Evolutionary conservation across 768 basidiomycete species (phyloP).

Genomic region (Cystobasidiopsis lactophilus): DNA sequence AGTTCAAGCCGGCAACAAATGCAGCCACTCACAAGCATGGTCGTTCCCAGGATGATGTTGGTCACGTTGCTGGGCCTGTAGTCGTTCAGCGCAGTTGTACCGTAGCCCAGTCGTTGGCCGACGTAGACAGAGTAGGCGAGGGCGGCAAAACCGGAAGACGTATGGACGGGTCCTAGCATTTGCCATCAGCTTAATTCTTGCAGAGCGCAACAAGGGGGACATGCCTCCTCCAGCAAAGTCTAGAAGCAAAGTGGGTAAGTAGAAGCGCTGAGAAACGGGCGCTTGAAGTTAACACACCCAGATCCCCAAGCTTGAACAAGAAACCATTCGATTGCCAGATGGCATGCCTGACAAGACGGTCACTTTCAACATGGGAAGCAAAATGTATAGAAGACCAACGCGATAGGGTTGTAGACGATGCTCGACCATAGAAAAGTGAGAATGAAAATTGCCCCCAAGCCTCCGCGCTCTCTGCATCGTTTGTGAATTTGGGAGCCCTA

Average conservation of each 20-base stretch:
- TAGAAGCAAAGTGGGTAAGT: too few relatives aligned
- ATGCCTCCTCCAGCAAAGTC: too few relatives aligned
- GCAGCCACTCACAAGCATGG: too few relatives aligned
- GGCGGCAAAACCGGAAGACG: constrained; percentile 61
- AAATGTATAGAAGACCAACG: too few relatives aligned
- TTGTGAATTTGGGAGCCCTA: too few relatives aligned
- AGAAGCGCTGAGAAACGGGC: too few relatives aligned
- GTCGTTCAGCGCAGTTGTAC: constrained; percentile 20
- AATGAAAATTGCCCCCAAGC: constrained; percentile 62
- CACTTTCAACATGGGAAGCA: too few relatives aligned
- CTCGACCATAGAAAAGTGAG: constrained; percentile 80
- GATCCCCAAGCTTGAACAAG: constrained; percentile 32
- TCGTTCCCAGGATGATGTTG: constrained; percentile 74
- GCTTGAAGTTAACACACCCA: constrained; percentile 78
- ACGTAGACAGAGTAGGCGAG: constrained; percentile 72
- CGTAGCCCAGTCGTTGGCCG: constrained; percentile 36
- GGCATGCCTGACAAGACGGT: too few relatives aligned
- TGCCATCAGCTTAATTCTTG: too few relatives aligned
- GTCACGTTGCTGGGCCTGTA: constrained; percentile 33
- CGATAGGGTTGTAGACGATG: constrained; percentile 77
- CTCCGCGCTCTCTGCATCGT: constrained; percentile 71
- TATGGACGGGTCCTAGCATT: constrained; percentile 78
- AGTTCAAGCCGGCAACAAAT: too few relatives aligned
- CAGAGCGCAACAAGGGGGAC: too few relatives aligned
- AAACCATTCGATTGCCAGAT: too few relatives aligned